Conservation (phyloP, 768 basidiomycete genomes). For the Termitomyces sp. region DNA sequence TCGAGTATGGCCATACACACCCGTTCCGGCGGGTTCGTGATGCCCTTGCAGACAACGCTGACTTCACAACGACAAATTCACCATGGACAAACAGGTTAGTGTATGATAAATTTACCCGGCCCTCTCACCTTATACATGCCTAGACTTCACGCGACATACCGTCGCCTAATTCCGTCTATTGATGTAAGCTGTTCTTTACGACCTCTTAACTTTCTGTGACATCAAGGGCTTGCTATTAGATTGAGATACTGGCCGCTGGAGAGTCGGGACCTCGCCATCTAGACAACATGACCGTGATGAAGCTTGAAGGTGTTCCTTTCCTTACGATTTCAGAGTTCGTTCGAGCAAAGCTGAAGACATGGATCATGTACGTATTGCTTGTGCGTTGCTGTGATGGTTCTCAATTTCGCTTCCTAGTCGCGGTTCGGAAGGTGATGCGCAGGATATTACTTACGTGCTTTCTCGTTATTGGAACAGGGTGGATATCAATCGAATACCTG, state of each 20-base stretch:
- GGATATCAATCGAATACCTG: constrained; percentile 82
- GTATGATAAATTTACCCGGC: neutral
- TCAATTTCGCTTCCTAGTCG: constrained; percentile 40
- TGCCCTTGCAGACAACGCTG: constrained; percentile 56
- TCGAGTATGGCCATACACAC: constrained; percentile 66
- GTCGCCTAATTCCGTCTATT: constrained; percentile 69
- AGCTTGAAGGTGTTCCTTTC: constrained; percentile 68
- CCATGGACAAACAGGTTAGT: constrained; percentile 83
- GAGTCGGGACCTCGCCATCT: constrained; percentile 76
- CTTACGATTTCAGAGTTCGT: constrained; percentile 82
- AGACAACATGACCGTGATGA: constrained; percentile 62
- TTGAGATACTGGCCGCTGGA: constrained; percentile 79
- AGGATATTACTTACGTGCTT: constrained; percentile 68
- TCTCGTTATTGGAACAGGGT: constrained; percentile 75
- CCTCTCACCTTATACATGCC: constrained; percentile 7
- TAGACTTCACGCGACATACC: constrained; percentile 73
- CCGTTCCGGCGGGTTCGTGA: constrained; percentile 80
- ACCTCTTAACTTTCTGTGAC: neutral
- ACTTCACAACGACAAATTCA: constrained; percentile 63
- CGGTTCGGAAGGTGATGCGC: constrained; percentile 65
- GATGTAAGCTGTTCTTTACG: constrained; percentile 43
- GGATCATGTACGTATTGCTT: constrained; percentile 59
- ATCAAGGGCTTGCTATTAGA: constrained; percentile 32
- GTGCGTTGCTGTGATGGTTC: constrained; percentile 9
- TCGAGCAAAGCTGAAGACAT: constrained; percentile 77